These are phyloP conservation scores for Glycine latifolia DNA, from an alignment of 306 rosid genomes.

Conservation along the genomic window DNA sequence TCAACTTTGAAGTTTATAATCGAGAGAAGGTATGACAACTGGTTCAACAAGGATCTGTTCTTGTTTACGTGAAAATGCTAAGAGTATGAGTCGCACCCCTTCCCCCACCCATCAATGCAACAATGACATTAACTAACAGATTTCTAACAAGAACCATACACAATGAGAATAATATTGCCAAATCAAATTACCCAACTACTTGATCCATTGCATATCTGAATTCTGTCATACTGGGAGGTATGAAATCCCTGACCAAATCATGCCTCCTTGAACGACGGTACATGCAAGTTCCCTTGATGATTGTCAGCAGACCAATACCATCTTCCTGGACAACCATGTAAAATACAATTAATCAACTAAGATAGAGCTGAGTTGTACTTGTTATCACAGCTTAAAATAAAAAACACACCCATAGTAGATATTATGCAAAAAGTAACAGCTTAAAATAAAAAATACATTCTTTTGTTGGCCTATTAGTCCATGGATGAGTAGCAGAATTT, in stretches of 20 bases:
- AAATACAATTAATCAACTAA: constrained; percentile 30
- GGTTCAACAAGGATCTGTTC: not conserved
- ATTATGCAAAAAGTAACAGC: constrained; percentile 5
- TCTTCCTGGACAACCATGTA: constrained; percentile 76
- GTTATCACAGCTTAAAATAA: constrained; percentile 29
- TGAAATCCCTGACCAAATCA: constrained; percentile 64
- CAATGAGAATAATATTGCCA: constrained; percentile 16
- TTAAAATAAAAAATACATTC: not conserved
- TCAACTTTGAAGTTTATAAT: constrained; percentile 6
- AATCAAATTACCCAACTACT: constrained; percentile 66
- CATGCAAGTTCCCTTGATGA: constrained; percentile 79
- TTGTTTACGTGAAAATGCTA: not conserved
- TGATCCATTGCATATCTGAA: constrained; percentile 61
- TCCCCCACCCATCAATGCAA: constrained; percentile 2
- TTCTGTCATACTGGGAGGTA: constrained; percentile 80
- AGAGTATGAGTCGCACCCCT: no score
- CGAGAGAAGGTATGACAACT: not conserved
- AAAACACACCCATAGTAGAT: not conserved
- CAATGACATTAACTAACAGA: constrained; percentile 29
- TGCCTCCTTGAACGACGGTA: constrained; percentile 72
- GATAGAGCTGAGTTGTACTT: not conserved
- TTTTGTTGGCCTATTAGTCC: not conserved
- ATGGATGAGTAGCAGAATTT: no score
- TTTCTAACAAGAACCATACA: constrained; percentile 25
- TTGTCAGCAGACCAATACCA: constrained; percentile 77